Evolutionary conservation across 768 basidiomycete genomes (phyloP).

Genomic region (Boletus insuetus): DNA sequence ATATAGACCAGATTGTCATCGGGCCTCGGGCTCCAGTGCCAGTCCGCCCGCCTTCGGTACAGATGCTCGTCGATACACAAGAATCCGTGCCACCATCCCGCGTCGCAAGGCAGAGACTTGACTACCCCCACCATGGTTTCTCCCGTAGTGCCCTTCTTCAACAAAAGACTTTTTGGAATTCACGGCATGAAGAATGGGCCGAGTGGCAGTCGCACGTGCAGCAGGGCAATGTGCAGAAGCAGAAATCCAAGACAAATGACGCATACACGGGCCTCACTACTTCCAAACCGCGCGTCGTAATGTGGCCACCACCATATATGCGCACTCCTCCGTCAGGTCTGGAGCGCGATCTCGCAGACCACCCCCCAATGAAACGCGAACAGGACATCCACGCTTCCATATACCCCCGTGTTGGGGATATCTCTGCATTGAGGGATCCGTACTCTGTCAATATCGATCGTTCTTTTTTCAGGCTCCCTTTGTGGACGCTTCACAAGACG

Average conservation of each 20-base stretch:
- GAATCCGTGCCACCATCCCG: constrained; percentile 4
- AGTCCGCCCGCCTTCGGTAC: constrained; percentile 15
- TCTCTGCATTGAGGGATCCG: constrained; percentile 56
- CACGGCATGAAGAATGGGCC: constrained; percentile 52
- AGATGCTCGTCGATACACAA: background rate
- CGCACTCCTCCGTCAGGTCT: constrained; percentile 27
- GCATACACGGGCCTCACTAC: constrained; percentile 29
- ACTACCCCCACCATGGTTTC: constrained; percentile 57
- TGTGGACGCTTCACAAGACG: constrained; percentile 67
- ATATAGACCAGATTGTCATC: constrained; percentile 17
- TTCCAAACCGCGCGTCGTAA: background rate
- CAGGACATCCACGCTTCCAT: constrained; percentile 28
- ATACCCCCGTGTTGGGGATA: constrained; percentile 64
- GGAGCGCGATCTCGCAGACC: constrained; percentile 26
- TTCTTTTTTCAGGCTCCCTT: constrained; percentile 51
- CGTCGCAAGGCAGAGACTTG: constrained; percentile 35
- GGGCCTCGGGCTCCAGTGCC: constrained; percentile 22
- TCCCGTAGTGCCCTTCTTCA: constrained; percentile 59
- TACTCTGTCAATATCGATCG: constrained; percentile 57
- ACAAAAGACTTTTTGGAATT: constrained; percentile 61
- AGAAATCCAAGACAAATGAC: constrained; percentile 2
- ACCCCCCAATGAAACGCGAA: constrained; percentile 3
- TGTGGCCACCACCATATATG: constrained; percentile 17
- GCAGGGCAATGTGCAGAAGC: constrained; percentile 2
- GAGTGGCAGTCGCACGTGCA: constrained; percentile 30